A percentile compares a stretch with the other conserved stretches of the same genome.
These are phyloP conservation scores for Penicillium sp. DNA, from an alignment of 2,329 filamentous ascomycete genomes.

Conservation along the genomic window DNA sequence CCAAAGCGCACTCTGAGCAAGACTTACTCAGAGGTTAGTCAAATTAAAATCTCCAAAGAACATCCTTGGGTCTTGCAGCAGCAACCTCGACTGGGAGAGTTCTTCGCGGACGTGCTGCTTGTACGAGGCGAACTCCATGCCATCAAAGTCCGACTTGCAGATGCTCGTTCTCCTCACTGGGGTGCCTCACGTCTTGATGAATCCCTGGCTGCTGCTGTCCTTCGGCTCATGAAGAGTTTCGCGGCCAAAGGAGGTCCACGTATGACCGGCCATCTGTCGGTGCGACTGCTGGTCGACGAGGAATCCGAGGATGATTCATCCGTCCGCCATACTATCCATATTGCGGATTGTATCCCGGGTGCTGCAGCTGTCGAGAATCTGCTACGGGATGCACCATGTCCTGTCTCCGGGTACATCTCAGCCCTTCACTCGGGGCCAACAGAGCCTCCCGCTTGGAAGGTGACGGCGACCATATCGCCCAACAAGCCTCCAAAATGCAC, in stretches of 20 bases:
- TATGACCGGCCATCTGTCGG: conserved; percentile 66
- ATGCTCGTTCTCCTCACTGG: conserved; percentile 63
- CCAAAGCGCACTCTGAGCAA: conserved; percentile 51
- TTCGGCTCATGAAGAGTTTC: conserved; percentile 59
- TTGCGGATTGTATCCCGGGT: conserved; percentile 31
- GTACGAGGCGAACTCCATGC: conserved; percentile 60
- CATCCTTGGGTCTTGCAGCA: conserved; percentile 65
- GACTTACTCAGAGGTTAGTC: conserved; percentile 53
- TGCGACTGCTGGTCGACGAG: conserved; percentile 63
- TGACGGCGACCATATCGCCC: conserved; percentile 12
- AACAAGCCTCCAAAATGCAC: background rate
- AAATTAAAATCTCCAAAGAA: conserved; percentile 51
- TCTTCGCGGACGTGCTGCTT: conserved; percentile 66
- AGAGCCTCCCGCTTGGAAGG: conserved; percentile 6
- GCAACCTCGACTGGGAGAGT: conserved; percentile 61
- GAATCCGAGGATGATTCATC: conserved; percentile 29
- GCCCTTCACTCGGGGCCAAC: conserved; percentile 16
- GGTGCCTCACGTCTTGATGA: conserved; percentile 52
- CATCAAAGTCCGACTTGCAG: conserved; percentile 62
- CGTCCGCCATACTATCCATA: conserved; percentile 32
- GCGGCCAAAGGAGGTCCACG: conserved; percentile 46
- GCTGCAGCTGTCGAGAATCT: conserved; percentile 23
- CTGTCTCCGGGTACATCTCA: conserved; percentile 27
- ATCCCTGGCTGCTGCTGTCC: conserved; percentile 55
- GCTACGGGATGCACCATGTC: conserved; percentile 28